Evolutionary conservation across 2,329 filamentous ascomycete genomes (phyloP), one percentile per base, ranked within the genome.

Genomic region (Pseudogymnoascus sp.): DNA sequence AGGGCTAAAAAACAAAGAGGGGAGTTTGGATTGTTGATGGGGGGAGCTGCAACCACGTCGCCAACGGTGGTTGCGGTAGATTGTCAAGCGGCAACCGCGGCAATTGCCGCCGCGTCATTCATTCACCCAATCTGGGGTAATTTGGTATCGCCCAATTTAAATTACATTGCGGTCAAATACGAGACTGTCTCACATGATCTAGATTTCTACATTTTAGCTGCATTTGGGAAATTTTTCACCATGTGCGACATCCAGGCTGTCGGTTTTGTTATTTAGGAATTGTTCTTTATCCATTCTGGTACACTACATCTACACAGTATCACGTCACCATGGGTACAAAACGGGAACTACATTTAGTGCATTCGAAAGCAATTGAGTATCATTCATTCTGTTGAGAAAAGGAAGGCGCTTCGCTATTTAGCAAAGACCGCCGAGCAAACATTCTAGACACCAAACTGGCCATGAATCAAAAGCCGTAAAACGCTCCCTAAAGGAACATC

Each of bases 381-480:
- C 69, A 70, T 68, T 72, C 67, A 60, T 60, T 60, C 59, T 60
- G 59, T 60, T 72, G 69, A 63, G 67, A 65, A 64, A 70, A 67
- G 65, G 67, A 69, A 64, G 66, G 40, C 23, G 59, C 66, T 64
- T 67, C 67, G 67, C 66, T 67, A 70, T 60, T 66, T 65, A 63
- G 64, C 67, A 67, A 59, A 60, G 34, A 60, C 59, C 31, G 59
- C 37, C 34, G 34, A 40, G 59, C 34, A 38, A 37, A 60, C 59
- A 42, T 60, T 38, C 59, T 56, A 40, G 46, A 65, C 67, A 63
- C 66, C 67, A 65, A 59, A 23, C 38, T 42, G 65, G 66, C 66
- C 61, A 68, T 70, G 64, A 70, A 66, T 64, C 69, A 63, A 56
- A 67, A 67, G 70, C 69, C 70, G 66, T 67, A 66, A 68, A 65